Percentiles rank a stretch among this genome's conserved stretches.
Conservation (phyloP, 2,329 filamentous ascomycete species). For the Phaeosphaeriaceae sp. region DNA sequence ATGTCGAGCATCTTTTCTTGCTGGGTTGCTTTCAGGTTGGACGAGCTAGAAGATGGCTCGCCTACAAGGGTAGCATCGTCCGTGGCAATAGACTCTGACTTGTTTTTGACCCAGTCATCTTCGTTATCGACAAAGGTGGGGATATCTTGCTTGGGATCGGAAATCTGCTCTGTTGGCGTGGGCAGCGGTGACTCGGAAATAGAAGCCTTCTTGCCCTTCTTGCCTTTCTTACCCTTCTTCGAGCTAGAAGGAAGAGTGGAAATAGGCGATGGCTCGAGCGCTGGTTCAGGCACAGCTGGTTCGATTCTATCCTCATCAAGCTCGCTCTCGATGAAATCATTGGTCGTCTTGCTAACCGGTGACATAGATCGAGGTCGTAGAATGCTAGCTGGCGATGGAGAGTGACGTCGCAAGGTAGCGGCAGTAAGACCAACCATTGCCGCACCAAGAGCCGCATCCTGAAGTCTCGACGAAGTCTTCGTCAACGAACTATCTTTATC, state of each 20-base stretch:
- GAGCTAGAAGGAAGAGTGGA: constrained; percentile 14
- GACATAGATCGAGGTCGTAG: too few species aligned
- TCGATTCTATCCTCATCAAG: background rate
- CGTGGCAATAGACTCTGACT: constrained; percentile 29
- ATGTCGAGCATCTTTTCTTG: constrained; percentile 36
- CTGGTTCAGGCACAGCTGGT: constrained; percentile 7
- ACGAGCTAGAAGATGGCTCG: constrained; percentile 23
- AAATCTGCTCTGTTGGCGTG: constrained; percentile 5
- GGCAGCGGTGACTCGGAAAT: constrained; percentile 5
- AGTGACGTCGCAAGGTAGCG: constrained; percentile 20
- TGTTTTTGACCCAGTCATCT: constrained; percentile 38
- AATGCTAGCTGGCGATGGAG: constrained; percentile 18
- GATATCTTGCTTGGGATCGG: constrained; percentile 19
- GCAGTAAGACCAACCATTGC: constrained; percentile 34
- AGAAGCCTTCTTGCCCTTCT: constrained; percentile 42
- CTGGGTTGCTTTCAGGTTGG: constrained; percentile 25
- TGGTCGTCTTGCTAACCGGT: too few species aligned
- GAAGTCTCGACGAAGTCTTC: constrained; percentile 30
- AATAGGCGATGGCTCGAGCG: constrained; percentile 9
- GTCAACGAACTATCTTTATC: constrained; percentile 23
- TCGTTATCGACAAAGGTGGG: constrained; percentile 41
- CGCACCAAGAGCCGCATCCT: constrained; percentile 37
- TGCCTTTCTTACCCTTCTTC: constrained; percentile 34
- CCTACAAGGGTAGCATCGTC: constrained; percentile 44
- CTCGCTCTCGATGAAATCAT: too few species aligned